These are phyloP conservation scores for Diplogelasinospora grovesii DNA, from an alignment of 495 filamentous ascomycete genomes.

Conservation along the genomic window DNA sequence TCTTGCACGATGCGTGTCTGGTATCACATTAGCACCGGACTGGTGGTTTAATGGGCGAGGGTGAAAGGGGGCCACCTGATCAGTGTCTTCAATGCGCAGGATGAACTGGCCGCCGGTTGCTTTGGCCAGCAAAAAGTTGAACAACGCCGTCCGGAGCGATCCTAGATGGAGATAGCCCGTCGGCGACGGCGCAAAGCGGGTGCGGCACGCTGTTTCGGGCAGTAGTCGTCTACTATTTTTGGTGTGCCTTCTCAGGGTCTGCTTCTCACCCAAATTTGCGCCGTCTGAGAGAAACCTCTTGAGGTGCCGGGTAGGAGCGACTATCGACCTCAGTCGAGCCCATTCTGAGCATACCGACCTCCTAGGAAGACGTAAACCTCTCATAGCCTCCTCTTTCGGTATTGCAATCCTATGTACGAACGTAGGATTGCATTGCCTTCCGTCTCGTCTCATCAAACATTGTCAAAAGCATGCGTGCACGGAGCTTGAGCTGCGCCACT, in stretches of 20 bases:
- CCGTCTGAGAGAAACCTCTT: background rate
- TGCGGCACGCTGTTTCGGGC: conserved; percentile 66
- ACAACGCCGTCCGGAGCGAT: conserved; percentile 83
- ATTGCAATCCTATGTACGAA: too few species aligned
- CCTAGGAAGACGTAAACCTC: background rate
- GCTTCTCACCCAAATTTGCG: background rate
- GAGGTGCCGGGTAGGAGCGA: background rate
- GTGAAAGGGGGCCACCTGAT: conserved; percentile 64
- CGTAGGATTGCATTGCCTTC: too few species aligned
- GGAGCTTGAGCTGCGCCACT: background rate
- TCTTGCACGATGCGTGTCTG: conserved; percentile 50
- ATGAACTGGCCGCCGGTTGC: conserved; percentile 89
- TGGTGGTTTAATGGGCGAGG: background rate
- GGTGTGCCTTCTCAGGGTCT: background rate
- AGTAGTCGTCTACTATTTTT: conserved; percentile 20
- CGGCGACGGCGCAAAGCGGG: conserved; percentile 91
- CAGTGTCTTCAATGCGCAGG: conserved; percentile 89
- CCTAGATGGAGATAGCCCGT: conserved; percentile 92
- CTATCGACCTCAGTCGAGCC: background rate
- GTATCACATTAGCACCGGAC: conserved; percentile 12
- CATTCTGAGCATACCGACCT: conserved; percentile 3
- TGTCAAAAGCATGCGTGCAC: background rate
- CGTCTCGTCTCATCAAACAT: too few species aligned
- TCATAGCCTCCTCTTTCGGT: conserved; percentile 1
- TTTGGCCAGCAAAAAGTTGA: conserved; percentile 84